Base-by-base conservation (phyloP, 2,329 filamentous ascomycete species). In the Alternaria consortialis region DNA sequence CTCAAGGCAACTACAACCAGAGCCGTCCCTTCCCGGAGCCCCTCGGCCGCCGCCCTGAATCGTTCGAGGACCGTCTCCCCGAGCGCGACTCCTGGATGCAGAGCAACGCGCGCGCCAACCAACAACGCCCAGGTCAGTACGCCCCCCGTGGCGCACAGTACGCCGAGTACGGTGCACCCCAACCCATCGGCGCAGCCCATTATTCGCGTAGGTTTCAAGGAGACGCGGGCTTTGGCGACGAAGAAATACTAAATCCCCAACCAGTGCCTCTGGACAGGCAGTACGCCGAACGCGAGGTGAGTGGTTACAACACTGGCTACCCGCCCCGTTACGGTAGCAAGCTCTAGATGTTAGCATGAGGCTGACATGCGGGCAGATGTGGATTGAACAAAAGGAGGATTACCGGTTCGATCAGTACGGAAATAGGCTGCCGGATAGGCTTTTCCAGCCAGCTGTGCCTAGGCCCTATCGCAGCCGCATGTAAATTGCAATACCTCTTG, bases 311-410 rank as follows among this genome's bases (percentile, higher is more conserved):
- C 15, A 47, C 44, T 23, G 46, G 58, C 58, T 60, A 60, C 58
- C 46, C 52, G 47, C 57, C 57, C 57, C 57, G 54, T 54, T 54
- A 51, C 50, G 58, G 58, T 56, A 56, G 58, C 51, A 64, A 57
- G 50, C 42, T 63, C 31, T 60, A 58, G 31, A 44, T 65, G 60
- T 53, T 62, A 23, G 56, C 27, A 47, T n/a, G 54, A 47, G 53
- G 53, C 58, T 56, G 52, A 60, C 63, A 58, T 59, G 34, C 27
- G 17, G 46, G 43, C 62, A 77, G 75, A 64, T 76, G 51, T 78
- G 75, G 75, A 68, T 78, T 56, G 75, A 78, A 61, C 65, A 78
- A 63, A 76, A 75, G 69, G 70, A 77, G 59, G 74, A 78, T 58
- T 76, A 71, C 50, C 65, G 74, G 25, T 73, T 70, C 56, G 75